Conservation (phyloP, 257 asterid genomes). For the Knoxia roxburghii region DNA sequence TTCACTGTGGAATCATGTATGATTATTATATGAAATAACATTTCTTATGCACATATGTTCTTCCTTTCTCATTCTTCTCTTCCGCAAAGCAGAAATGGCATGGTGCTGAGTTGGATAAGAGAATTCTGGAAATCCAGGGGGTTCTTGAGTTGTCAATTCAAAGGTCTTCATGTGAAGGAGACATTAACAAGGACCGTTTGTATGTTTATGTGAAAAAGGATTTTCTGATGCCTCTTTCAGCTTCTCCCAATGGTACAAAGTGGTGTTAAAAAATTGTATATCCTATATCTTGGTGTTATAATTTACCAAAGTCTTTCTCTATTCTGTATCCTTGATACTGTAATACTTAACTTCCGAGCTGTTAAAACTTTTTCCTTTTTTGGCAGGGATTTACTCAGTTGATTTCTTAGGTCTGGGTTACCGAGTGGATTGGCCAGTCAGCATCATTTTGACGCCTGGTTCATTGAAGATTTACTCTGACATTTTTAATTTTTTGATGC, state of each 20-base stretch:
- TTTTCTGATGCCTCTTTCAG: slow-evolving; percentile 34
- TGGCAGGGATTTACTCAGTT: slow-evolving; percentile 78
- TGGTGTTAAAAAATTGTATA: slow-evolving; percentile 13
- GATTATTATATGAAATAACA: slow-evolving; percentile 21
- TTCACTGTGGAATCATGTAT: slow-evolving; percentile 80
- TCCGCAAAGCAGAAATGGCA: slow-evolving; percentile 69
- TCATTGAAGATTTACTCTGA: slow-evolving; percentile 77
- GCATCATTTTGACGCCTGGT: slow-evolving; percentile 65
- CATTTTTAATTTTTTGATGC: slow-evolving; percentile 80
- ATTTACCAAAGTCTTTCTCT: background rate
- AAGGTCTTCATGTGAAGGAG: slow-evolving; percentile 97
- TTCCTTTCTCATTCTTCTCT: slow-evolving; percentile 30
- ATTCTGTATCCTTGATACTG: background rate
- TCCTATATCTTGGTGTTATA: background rate
- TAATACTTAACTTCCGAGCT: slow-evolving; percentile 12
- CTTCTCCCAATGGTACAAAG: slow-evolving; percentile 52
- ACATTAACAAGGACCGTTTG: slow-evolving; percentile 64
- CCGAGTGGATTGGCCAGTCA: slow-evolving; percentile 92
- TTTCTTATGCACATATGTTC: slow-evolving; percentile 17
- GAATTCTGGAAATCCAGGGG: slow-evolving; percentile 86
- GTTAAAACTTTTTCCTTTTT: slow-evolving; percentile 17
- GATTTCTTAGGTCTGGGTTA: slow-evolving; percentile 92
- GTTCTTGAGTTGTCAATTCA: slow-evolving; percentile 83
- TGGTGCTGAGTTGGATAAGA: slow-evolving; percentile 66
- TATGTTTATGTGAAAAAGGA: slow-evolving; percentile 68